Evolutionary conservation across 352 stramenopile genomes (phyloP).

Genomic region (Globisporangium carolinianum): DNA sequence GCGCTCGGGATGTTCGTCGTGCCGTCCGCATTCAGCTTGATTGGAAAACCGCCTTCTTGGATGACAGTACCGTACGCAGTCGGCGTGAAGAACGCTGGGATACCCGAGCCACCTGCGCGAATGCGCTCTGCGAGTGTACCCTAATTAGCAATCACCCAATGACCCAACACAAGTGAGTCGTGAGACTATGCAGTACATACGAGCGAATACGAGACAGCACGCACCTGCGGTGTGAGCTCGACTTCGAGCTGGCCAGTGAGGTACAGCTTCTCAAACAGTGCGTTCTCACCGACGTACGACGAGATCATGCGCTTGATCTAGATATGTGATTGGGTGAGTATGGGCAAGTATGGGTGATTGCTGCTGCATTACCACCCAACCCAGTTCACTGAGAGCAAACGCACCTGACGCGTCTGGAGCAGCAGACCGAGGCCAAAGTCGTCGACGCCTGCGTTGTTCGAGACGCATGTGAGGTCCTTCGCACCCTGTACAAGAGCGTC

Average conservation of each 20-base stretch:
- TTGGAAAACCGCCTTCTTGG: slow-evolving; percentile 76
- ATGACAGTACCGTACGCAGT: slow-evolving; percentile 92
- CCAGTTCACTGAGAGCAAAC: not conserved
- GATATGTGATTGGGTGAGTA: too few relatives aligned
- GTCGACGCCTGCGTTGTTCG: slow-evolving; percentile 93
- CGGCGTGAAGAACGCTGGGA: slow-evolving; percentile 96
- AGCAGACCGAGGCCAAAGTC: slow-evolving; percentile 91
- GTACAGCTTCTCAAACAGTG: slow-evolving; percentile 91
- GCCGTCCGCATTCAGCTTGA: slow-evolving; percentile 67
- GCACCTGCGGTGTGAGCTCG: slow-evolving; percentile 93
- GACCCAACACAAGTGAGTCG: not conserved
- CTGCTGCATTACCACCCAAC: too few relatives aligned
- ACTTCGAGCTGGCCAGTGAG: slow-evolving; percentile 91
- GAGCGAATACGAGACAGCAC: too few relatives aligned
- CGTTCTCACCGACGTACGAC: slow-evolving; percentile 96
- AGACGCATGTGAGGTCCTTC: slow-evolving; percentile 86
- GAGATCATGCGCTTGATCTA: slow-evolving; percentile 96
- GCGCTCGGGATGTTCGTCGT: slow-evolving; percentile 61
- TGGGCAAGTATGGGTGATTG: too few relatives aligned
- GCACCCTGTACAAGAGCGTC: slow-evolving; percentile 30
- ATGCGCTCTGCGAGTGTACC: slow-evolving; percentile 93
- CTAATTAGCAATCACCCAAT: slow-evolving; percentile 5
- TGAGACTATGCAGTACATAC: not conserved
- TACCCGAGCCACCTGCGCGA: slow-evolving; percentile 88
- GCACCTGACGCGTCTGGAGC: slow-evolving; percentile 87